phyloP scores from a whole-genome alignment of 805 yeast species.

The Wickerhamiella kazuoi region DNA sequence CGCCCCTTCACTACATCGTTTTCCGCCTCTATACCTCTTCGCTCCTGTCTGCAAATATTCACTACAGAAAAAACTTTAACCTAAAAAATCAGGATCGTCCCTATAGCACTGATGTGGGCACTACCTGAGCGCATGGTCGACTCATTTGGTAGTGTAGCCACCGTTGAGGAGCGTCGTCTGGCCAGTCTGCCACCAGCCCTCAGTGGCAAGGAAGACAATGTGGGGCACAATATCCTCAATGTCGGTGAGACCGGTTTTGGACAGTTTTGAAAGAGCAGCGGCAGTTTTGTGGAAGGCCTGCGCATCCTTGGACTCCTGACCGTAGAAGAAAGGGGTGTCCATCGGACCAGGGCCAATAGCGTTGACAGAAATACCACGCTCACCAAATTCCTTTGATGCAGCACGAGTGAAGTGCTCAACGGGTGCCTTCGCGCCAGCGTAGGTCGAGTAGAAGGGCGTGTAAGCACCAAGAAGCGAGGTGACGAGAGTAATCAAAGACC shows the following conservation, averaged over 20 bases:
- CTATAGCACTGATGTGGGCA: no score
- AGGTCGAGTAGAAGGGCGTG: constrained; percentile 43
- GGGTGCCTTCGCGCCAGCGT: constrained; percentile 64
- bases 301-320: constrained; percentile 37
- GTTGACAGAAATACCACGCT: constrained; percentile 50
- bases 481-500: constrained; percentile 38
- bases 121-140: no score
- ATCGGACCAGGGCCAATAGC: constrained; percentile 65
- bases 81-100: no score
- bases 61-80: no score
- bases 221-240: constrained; percentile 47
- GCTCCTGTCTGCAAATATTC: no score
- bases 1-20: no score
- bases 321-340: constrained; percentile 49
- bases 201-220: constrained; percentile 39
- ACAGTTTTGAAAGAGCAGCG: constrained; percentile 14
- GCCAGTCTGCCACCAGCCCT: constrained; percentile 55
- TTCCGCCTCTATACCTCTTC: no score
- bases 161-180: constrained; percentile 50
- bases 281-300: constrained; percentile 39
- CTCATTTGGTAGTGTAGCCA: constrained; percentile 36
- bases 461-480: constrained; percentile 53
- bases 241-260: constrained; percentile 36
- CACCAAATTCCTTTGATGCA: constrained; percentile 57
- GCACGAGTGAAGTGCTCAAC: constrained; percentile 53